Evolutionary conservation across 2,329 filamentous ascomycete species (phyloP), one percentile per base, ranked within the genome.

Genomic region (Colletotrichum chlorophyti): DNA sequence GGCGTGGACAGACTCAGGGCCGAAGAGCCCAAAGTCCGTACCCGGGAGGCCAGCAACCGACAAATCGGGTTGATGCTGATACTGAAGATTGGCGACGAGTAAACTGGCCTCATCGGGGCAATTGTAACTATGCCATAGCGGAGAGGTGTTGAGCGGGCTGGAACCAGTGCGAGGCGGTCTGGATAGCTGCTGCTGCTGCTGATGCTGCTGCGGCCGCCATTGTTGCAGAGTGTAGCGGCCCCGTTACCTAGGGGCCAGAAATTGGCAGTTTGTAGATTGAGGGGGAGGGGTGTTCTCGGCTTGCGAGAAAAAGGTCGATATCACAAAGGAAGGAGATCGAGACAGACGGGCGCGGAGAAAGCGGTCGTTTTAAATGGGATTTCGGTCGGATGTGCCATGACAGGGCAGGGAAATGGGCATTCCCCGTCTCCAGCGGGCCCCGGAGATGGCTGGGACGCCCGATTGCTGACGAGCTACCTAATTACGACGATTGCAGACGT

Each of bases 181-280:
- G 34, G 32, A 47, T 32, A 19, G 43, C 27, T 32, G 29, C 43
- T 19, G 43, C 12, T 17, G 40, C 40, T 43, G 52, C 49, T 35
- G 48, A 50, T 51, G 34, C 34, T 41, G 53, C 48, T 27, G 53
- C 52, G 43, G 34, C 42, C 21, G 43, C 37, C 58, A 63, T 63
- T 58, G 53, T 58, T 58, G 52, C 58, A 63, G 61, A 61, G 61
- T 61, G 58, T 53, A 57, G 23, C 27, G 58, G 61, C 53, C 61
- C 51, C 49, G 43, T 59, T 45, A 55, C 7, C 51, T 21, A 24
- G 55, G 53, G 55, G 55, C 55, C 51, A 32, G 37, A 14, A 32
- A 21, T 32, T 34, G 51, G 43, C 51, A 40, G 40, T 31, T 35
- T 26, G 17, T 3, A 23, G 32, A 17, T 21, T 23, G 37, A 19